phyloP scores from a whole-genome alignment of 2,329 filamentous ascomycete species.

The Chrysoporthe austroafricana region DNA sequence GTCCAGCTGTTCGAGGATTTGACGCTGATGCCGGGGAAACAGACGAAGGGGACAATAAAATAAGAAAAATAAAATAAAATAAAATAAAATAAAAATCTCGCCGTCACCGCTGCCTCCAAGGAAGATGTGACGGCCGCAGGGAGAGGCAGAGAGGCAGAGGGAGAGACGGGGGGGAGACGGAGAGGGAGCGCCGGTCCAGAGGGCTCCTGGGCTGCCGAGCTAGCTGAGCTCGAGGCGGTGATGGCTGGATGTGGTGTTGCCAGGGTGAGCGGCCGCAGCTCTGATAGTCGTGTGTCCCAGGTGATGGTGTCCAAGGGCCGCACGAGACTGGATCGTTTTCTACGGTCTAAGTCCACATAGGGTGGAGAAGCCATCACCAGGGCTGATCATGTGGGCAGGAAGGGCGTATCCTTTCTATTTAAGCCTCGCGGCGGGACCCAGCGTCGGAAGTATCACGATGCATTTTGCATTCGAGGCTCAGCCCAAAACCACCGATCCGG shows the following conservation, averaged over 20 bases:
- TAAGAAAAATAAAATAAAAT: too few species aligned
- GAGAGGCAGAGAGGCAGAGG: not conserved
- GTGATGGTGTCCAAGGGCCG: not conserved
- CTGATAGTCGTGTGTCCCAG: not conserved
- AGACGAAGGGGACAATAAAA: not conserved
- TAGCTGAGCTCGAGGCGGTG: not conserved
- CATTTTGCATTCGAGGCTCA: slow-evolving; percentile 10
- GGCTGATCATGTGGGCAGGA: slow-evolving; percentile 16
- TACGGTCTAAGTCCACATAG: slow-evolving; percentile 9
- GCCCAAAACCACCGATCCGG: slow-evolving; percentile 19
- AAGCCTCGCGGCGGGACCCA: slow-evolving; percentile 17
- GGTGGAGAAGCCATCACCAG: slow-evolving; percentile 25
- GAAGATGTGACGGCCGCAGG: not conserved
- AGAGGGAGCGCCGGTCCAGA: not conserved
- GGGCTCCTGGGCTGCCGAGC: not conserved
- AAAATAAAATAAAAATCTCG: too few species aligned
- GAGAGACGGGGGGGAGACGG: not conserved
- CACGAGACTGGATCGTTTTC: not conserved
- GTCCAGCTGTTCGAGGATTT: not conserved
- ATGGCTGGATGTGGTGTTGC: not conserved
- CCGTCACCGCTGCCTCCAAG: too few species aligned
- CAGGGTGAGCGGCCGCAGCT: not conserved
- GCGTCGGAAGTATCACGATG: slow-evolving; percentile 10
- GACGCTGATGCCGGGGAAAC: not conserved
- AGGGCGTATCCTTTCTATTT: slow-evolving; percentile 24